phyloP scores from a whole-genome alignment of 495 filamentous ascomycete genomes.

The Ascodesmis nigricans region DNA sequence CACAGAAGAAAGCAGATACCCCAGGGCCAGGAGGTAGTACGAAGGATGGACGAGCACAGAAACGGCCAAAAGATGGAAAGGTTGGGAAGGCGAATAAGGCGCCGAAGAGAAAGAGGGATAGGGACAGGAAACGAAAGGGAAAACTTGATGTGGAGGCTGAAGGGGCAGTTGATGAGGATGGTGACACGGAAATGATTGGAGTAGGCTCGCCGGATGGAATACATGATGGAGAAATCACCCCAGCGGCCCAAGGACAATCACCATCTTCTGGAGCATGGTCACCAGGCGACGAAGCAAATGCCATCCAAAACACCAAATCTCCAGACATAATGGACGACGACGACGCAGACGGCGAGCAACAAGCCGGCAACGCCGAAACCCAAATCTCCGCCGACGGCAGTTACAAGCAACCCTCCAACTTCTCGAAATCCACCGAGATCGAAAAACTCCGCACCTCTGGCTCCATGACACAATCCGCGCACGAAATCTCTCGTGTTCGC shows the following conservation, averaged over 20 bases:
- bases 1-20: constrained; percentile 32
- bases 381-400: constrained; percentile 27
- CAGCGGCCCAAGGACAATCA: no score
- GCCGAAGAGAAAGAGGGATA: constrained; percentile 9
- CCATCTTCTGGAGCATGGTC: no score
- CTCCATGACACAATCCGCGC: constrained; percentile 96
- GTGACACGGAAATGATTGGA: no score
- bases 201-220: no score
- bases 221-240: no score
- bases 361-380: constrained; percentile 25
- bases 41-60: constrained; percentile 31
- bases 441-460: constrained; percentile 82
- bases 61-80: constrained; percentile 27
- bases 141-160: no score
- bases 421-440: constrained; percentile 79
- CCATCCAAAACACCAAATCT: constrained; percentile 25
- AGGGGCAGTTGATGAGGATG: no score
- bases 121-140: no score
- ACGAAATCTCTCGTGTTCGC: constrained; percentile 86
- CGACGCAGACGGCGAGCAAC: constrained; percentile 46
- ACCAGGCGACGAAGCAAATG: constrained; percentile 8
- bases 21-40: constrained; percentile 28
- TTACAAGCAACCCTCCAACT: constrained; percentile 28
- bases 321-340: constrained; percentile 35
- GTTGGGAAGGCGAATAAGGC: constrained; percentile 12